A percentile compares a stretch with the other conserved stretches of the same genome.
These are phyloP conservation scores for Venturia nashicola DNA, from an alignment of 2,329 filamentous ascomycete genomes.

Conservation along the genomic window DNA sequence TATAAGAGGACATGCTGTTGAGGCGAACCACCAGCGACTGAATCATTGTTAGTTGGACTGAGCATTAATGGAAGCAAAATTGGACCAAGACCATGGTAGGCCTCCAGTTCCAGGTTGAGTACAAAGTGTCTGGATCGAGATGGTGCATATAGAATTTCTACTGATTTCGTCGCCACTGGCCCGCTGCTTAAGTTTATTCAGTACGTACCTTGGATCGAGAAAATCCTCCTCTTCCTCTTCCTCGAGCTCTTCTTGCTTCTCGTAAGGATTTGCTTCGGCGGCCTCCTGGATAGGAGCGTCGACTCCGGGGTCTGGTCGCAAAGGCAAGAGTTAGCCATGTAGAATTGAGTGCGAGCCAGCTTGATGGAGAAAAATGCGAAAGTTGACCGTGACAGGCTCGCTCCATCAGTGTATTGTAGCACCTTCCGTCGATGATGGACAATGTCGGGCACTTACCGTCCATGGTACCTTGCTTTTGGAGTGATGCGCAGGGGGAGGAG, in stretches of 20 bases:
- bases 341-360: neutral
- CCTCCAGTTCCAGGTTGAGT: no score
- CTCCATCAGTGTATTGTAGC: no score
- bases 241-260: slow-evolving; percentile 21
- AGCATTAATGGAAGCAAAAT: neutral
- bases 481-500: neutral
- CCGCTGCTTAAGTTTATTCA: neutral
- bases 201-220: slow-evolving; percentile 29
- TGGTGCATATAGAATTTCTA: no score
- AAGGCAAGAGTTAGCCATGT: neutral
- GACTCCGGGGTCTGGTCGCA: slow-evolving; percentile 37
- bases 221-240: slow-evolving; percentile 30
- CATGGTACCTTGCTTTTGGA: neutral
- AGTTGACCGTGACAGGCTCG: no score
- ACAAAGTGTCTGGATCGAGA: no score
- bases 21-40: slow-evolving; percentile 49
- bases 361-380: no score
- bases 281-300: slow-evolving; percentile 36
- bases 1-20: slow-evolving; percentile 44
- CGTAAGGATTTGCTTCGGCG: slow-evolving; percentile 26
- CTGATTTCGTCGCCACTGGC: no score
- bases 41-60: neutral
- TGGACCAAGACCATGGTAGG: neutral
- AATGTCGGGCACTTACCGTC: neutral
- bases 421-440: neutral